A percentile compares a stretch with the other conserved stretches of the same genome.
Conservation (phyloP, 805 yeast species). For the Wickerhamomyces xylosicus region DNA sequence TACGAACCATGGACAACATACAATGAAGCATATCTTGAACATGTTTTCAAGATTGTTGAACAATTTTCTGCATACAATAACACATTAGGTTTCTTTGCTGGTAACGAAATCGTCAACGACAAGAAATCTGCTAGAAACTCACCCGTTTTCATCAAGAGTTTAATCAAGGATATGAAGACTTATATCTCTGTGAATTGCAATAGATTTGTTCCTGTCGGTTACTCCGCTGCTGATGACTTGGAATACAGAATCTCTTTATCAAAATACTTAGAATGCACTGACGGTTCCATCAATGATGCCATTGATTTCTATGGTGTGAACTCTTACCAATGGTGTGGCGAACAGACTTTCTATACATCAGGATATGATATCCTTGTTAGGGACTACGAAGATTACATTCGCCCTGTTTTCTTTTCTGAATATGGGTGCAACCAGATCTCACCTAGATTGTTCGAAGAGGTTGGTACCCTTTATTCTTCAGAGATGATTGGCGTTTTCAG, state of each 20-base stretch:
- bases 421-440: slow-evolving; percentile 80
- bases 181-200: slow-evolving; percentile 51
- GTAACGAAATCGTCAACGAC: slow-evolving; percentile 86
- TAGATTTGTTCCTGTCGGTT: slow-evolving; percentile 80
- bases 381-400: slow-evolving; percentile 57
- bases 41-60: slow-evolving; percentile 68
- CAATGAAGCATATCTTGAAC: slow-evolving; percentile 57
- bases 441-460: slow-evolving; percentile 76
- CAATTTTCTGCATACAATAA: slow-evolving; percentile 80
- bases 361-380: slow-evolving; percentile 64
- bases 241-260: slow-evolving; percentile 68
- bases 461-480: slow-evolving; percentile 53
- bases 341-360: slow-evolving; percentile 69
- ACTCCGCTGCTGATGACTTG: slow-evolving; percentile 93
- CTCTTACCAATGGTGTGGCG: slow-evolving; percentile 96
- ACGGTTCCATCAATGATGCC: slow-evolving; percentile 32
- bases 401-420: slow-evolving; percentile 85
- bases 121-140: slow-evolving; percentile 54
- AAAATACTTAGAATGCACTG: slow-evolving; percentile 66
- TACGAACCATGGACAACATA: slow-evolving; percentile 93
- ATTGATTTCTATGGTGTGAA: slow-evolving; percentile 91
- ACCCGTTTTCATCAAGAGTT: slow-evolving; percentile 69
- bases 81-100: slow-evolving; percentile 86
- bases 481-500: slow-evolving; percentile 70
- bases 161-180: slow-evolving; percentile 70